Evolutionary conservation across 1,284 basidiomycete species (phyloP).

Genomic region (Tilletia caries): DNA sequence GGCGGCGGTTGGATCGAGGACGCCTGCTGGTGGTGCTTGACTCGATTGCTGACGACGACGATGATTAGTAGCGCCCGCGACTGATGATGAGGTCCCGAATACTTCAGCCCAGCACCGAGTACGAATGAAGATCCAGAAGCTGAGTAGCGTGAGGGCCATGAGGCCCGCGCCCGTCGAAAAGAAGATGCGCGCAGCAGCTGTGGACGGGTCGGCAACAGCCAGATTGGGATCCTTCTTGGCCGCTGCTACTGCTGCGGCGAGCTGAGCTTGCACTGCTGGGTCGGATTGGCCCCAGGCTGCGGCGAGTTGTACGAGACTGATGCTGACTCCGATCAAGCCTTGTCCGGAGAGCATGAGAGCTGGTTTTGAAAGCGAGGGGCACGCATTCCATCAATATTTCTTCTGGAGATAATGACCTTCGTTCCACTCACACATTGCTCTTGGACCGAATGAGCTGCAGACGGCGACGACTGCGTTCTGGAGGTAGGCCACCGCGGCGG

Average conservation of each 20-base stretch:
- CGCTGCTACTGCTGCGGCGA: not conserved
- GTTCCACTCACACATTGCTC: conserved; percentile 38
- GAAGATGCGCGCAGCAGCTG: conserved; percentile 17
- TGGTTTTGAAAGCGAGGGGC: not conserved
- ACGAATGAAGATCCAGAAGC: not conserved
- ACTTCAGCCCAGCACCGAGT: conserved; percentile 3
- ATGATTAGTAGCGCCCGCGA: too few relatives aligned
- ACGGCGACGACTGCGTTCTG: conserved; percentile 47
- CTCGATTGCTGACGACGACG: not conserved
- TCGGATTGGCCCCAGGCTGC: conserved; percentile 22
- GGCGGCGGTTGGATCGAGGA: too few relatives aligned
- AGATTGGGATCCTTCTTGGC: not conserved
- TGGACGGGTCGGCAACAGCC: not conserved
- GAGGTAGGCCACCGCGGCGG: conserved; percentile 38
- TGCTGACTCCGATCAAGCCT: conserved; percentile 38
- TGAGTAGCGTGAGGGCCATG: conserved; percentile 12
- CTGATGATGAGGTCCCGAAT: not conserved
- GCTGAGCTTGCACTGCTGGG: not conserved
- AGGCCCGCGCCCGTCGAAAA: conserved; percentile 1
- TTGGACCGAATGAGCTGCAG: conserved; percentile 38
- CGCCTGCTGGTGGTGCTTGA: too few relatives aligned
- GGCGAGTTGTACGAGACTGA: conserved; percentile 37
- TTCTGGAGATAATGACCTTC: too few relatives aligned
- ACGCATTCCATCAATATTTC: not conserved
- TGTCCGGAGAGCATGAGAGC: conserved; percentile 43